These are phyloP conservation scores for Botrytis deweyae DNA, from an alignment of 2,329 filamentous ascomycete genomes.

Conservation along the genomic window DNA sequence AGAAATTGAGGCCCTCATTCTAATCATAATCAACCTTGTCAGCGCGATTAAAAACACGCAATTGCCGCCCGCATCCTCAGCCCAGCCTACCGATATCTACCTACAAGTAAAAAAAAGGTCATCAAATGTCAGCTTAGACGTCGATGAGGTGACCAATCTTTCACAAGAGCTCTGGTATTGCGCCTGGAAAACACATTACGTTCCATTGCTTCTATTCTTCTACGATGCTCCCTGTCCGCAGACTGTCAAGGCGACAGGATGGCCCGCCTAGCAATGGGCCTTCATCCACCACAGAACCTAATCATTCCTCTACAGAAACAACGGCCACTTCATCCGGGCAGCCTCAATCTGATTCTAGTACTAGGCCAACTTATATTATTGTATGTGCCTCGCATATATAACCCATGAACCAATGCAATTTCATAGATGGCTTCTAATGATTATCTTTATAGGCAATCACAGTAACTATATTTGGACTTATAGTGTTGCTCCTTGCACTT, in stretches of 20 bases:
- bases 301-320: conserved; percentile 1
- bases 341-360: neutral
- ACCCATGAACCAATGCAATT: neutral
- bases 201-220: conserved; percentile 14
- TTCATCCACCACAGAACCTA: conserved; percentile 10
- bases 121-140: conserved; percentile 12
- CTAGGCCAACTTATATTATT: conserved; percentile 17
- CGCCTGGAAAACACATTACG: conserved; percentile 1
- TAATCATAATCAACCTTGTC: conserved; percentile 9
- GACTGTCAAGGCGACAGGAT: conserved; percentile 18
- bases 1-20: neutral
- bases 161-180: conserved; percentile 9
- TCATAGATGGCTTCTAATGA: neutral
- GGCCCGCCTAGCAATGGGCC: conserved; percentile 7
- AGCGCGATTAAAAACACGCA: conserved; percentile 15
- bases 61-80: conserved; percentile 13
- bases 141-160: conserved; percentile 22
- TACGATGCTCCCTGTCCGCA: conserved; percentile 12
- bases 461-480: conserved; percentile 25
- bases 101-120: neutral
- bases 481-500: conserved; percentile 29
- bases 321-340: neutral
- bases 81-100: neutral
- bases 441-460: conserved; percentile 22
- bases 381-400: conserved; percentile 11